Percentiles rank a stretch among this genome's conserved stretches.
Evolutionary conservation across 2,329 filamentous ascomycete species (phyloP).

Genomic region (Stemphylium lycopersici): DNA sequence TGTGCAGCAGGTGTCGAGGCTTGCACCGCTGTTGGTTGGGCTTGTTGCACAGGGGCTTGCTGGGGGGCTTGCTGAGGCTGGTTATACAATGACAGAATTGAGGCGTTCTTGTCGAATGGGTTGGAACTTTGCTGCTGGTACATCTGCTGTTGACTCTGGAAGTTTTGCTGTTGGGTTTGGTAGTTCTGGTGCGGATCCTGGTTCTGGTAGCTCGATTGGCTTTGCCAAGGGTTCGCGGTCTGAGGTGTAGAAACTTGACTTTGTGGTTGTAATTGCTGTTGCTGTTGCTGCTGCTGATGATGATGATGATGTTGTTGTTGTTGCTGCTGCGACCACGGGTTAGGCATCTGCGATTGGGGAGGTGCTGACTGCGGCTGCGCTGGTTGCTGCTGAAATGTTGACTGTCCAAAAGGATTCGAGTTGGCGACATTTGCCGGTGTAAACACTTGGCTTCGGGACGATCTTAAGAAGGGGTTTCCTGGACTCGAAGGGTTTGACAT

Average conservation of each 20-base stretch:
- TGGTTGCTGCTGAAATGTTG: constrained; percentile 25
- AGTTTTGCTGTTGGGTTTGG: constrained; percentile 22
- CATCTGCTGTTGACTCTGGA: constrained; percentile 28
- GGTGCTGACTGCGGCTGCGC: constrained; percentile 25
- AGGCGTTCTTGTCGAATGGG: constrained; percentile 67
- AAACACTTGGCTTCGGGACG: constrained; percentile 52
- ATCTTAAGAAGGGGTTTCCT: constrained; percentile 54
- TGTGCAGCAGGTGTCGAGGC: constrained; percentile 25
- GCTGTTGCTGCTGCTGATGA: constrained; percentile 19
- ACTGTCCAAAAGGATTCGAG: constrained; percentile 50
- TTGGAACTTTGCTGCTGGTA: constrained; percentile 34
- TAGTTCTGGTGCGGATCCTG: constrained; percentile 23
- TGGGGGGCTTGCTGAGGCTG: constrained; percentile 61
- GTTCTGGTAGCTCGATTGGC: constrained; percentile 25
- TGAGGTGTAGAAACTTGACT: constrained; percentile 19
- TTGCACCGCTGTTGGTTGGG: constrained; percentile 30
- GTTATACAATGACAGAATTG: constrained; percentile 78
- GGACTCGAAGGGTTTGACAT: constrained; percentile 48
- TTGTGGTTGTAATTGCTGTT: constrained; percentile 7
- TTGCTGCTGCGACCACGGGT: constrained; percentile 32
- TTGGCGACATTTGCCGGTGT: constrained; percentile 33
- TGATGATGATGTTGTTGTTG: constrained; percentile 11
- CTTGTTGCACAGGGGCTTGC: constrained; percentile 45
- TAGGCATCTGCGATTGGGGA: constrained; percentile 27
- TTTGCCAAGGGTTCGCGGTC: constrained; percentile 34